Percentiles rank a stretch among this genome's conserved stretches.
Conservation (phyloP, 140 eudicot genomes). For the Senecio squalidus region DNA sequence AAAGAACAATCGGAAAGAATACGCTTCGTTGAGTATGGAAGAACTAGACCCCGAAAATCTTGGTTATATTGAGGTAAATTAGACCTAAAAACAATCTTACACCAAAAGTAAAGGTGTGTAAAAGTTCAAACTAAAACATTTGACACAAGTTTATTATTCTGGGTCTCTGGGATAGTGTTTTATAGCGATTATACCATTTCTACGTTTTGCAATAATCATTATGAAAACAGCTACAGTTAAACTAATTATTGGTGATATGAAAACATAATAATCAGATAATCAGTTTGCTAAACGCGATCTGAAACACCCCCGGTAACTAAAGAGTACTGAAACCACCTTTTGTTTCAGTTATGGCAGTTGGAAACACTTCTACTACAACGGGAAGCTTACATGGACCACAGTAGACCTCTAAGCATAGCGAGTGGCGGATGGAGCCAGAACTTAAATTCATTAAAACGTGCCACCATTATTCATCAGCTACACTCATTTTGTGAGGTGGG, state of each 20-base stretch:
- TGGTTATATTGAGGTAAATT: conserved; percentile 90
- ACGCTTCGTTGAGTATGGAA: conserved; percentile 93
- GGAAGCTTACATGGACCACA: conserved; percentile 82
- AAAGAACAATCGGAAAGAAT: conserved; percentile 90
- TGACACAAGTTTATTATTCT: neutral
- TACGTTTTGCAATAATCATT: too few relatives aligned
- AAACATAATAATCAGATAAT: too few relatives aligned
- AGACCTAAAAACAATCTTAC: too few relatives aligned
- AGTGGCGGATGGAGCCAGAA: conserved; percentile 89
- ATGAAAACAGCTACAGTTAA: too few relatives aligned
- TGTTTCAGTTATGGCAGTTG: conserved; percentile 90
- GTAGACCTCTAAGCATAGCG: conserved; percentile 70
- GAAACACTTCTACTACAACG: conserved; percentile 86
- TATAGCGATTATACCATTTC: too few relatives aligned
- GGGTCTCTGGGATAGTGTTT: too few relatives aligned
- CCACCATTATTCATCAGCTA: conserved; percentile 32
- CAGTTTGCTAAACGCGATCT: too few relatives aligned
- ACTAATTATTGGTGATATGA: too few relatives aligned
- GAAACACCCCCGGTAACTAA: too few relatives aligned
- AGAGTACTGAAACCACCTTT: too few relatives aligned
- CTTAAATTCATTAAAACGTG: conserved; percentile 35
- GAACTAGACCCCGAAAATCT: conserved; percentile 88
- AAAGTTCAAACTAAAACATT: neutral
- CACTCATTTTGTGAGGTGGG: conserved; percentile 35
- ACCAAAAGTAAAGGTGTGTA: neutral